Base-by-base conservation (phyloP, 371 early-diverging fungal species). In the Blakeslea trispora region DNA sequence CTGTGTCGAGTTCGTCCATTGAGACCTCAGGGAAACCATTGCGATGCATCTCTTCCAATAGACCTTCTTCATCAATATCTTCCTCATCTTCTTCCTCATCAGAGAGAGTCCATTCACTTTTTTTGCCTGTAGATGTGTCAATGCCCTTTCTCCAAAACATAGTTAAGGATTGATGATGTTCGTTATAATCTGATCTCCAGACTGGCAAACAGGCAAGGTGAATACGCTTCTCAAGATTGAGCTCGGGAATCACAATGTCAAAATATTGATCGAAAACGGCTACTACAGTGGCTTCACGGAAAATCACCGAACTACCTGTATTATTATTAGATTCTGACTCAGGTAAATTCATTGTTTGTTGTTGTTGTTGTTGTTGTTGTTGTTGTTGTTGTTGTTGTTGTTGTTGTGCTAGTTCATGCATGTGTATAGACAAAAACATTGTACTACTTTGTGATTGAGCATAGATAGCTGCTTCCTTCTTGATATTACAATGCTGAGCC, bases 371-470 rank as follows among this genome's bases (percentile, higher is more conserved):
- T 61, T 60, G 19, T 32, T 48, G 53, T n/a, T n/a, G n/a, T n/a
- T n/a, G n/a, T n/a, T n/a, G n/a, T 66, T 65, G 54, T 69, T 62
- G 53, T 53, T 64, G 42, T 52, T 21, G 47, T 24, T 50, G 39
- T 61, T 60, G 19, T 32, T 48, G 53, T n/a, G 44, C 24, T 35
- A 59, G 47, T 22, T 52, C 46, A 7, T 56, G 37, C 10, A 63
- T 54, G 21, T 83, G 64, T 50, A 75, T 75, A n/a, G 81, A 76
- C 31, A 91, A 69, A 61, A 79, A 91, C 4, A 93, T 68, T 11
- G 79, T 52, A 43, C 76, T 74, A 48, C 87, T 84, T 47, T 90
- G 88, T 34, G 90, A 88, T 61, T 88, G 84, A 0, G 93, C 94
- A 53, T 68, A 75, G 47, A 87, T 78, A 13, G 86, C 72, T 0